Evolutionary conservation across 306 rosid species (phyloP), one percentile per base, ranked within the genome.

Genomic region (Quercus glauca): DNA sequence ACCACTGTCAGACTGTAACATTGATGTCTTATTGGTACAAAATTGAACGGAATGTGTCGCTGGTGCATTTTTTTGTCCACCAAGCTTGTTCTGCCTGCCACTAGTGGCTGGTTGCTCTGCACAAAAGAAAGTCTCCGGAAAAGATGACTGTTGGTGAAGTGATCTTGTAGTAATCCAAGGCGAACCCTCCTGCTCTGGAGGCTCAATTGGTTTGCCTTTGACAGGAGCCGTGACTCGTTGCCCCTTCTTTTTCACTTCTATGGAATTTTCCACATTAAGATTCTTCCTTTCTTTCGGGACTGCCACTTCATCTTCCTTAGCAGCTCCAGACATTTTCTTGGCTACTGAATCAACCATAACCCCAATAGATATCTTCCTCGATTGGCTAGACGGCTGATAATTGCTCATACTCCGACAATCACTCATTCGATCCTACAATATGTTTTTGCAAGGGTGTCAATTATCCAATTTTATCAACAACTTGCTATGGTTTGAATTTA

Each of bases 321-420:
- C 23, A 67, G 80, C 64, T 83, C 78, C 89, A 76, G 69, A 68
- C 79, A 77, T 84, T 82, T 77, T 82, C 73, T 82, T 85, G 5
- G 80, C 81, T 76, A 72, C 72, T 37, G 91, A 86, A 57, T 91
- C 95, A 29, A 65, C 94, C 90, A 93, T 69, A 79, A 95, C 76
- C 86, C 99, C 99, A 41, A 91, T 85, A 20, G 99, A 95, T 70
- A 95, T 89, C 89, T 95, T 95, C 87, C 99, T 89, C 45, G 93
- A 85, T 83, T 91, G 97, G 88, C 92, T 89, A 65, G 90, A 88
- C 5, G 87, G 93, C 75, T 76, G 81, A 74, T 83, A 79, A 67
- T 83, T 87, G 89, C 93, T 89, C 71, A 86, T 86, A 85, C 94
- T 91, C 84, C 91, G 81, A 80, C 87, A 71, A 41, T 85, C 89